Percentiles rank a stretch among this genome's conserved stretches.
phyloP scores from a whole-genome alignment of 345 rosid species.

The Raphanus sativus region DNA sequence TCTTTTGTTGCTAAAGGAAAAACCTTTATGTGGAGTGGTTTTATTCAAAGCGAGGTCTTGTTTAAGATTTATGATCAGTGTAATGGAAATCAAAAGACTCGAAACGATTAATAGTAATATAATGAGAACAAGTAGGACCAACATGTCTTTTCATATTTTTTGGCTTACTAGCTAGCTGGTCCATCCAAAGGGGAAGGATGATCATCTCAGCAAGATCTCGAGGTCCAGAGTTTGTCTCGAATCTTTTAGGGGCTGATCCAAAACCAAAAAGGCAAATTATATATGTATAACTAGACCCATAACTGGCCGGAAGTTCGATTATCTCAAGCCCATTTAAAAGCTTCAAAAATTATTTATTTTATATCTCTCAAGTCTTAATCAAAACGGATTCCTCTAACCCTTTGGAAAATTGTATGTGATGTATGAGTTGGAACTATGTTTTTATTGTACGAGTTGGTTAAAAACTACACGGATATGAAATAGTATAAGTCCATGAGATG shows the following conservation, averaged over 20 bases:
- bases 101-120: not conserved
- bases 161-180: not conserved
- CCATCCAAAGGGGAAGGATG: not conserved
- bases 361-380: no score
- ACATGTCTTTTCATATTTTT: not conserved
- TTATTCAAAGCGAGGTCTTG: not conserved
- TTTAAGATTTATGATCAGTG: not conserved
- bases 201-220: not conserved
- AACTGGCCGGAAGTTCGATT: not conserved
- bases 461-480: not conserved
- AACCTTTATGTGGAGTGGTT: not conserved
- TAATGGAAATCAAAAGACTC: not conserved
- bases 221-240: not conserved
- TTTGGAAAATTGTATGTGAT: not conserved
- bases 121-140: not conserved
- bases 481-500: not conserved
- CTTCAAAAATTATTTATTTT: no score
- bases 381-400: constrained; percentile 7
- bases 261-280: not conserved
- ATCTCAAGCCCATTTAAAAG: not conserved
- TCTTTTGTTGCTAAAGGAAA: not conserved
- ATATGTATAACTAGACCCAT: not conserved
- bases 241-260: not conserved
- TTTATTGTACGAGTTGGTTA: not conserved
- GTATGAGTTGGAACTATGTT: not conserved